Percentiles rank a stretch among this genome's conserved stretches.
These are phyloP conservation scores for Clonostachys rosea DNA, from an alignment of 2,329 filamentous ascomycete genomes.

Conservation along the genomic window DNA sequence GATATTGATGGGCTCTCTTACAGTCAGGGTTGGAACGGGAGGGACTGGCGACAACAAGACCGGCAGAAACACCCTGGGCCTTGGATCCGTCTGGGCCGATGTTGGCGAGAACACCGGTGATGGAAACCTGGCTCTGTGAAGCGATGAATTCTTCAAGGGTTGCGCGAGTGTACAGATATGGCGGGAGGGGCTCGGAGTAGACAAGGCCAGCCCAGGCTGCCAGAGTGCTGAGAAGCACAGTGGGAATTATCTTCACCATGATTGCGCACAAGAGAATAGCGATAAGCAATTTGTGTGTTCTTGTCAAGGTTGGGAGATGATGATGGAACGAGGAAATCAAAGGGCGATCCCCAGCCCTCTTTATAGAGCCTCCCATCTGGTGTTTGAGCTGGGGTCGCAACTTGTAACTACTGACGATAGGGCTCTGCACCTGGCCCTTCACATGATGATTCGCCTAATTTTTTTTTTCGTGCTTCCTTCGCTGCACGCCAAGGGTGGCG, in stretches of 20 bases:
- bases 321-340: too few relatives aligned
- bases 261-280: not conserved
- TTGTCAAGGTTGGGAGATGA: too few relatives aligned
- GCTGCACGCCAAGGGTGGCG: too few relatives aligned
- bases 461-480: too few relatives aligned
- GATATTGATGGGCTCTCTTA: constrained; percentile 24
- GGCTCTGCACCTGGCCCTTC: too few relatives aligned
- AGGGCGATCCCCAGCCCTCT: too few relatives aligned
- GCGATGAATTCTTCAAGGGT: not conserved
- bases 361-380: too few relatives aligned
- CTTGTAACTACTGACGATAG: too few relatives aligned
- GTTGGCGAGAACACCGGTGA: constrained; percentile 25
- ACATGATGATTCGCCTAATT: too few relatives aligned
- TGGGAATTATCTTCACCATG: not conserved
- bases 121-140: not conserved
- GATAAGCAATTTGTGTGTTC: too few relatives aligned
- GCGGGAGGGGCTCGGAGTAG: not conserved
- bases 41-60: constrained; percentile 53
- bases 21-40: constrained; percentile 49
- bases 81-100: constrained; percentile 51
- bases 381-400: too few relatives aligned
- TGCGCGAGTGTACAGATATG: not conserved
- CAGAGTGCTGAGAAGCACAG: not conserved
- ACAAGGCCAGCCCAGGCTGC: not conserved
- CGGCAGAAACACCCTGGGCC: constrained; percentile 38